phyloP scores from a whole-genome alignment of 129 eudicot genomes.

The Daucus carota region DH1_v3.0 NC_030381.2:52773501-52774000 shows the following conservation, averaged over 20 bases:
- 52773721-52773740: background rate
- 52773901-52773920: background rate
- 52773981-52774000: conserved; percentile 30
- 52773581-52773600: background rate
- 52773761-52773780: background rate
- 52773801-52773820: conserved; percentile 16
- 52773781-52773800: background rate
- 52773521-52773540: conserved; percentile 23
- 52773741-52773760: background rate
- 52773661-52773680: background rate
- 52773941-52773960: conserved; percentile 31
- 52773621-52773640: too few species aligned
- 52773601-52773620: background rate
- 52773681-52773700: background rate
- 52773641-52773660: background rate
- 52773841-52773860: background rate
- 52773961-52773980: conserved; percentile 29
- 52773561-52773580: background rate
- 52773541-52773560: background rate
- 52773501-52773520: conserved; percentile 21
- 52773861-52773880: background rate
- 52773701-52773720: background rate
- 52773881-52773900: background rate
- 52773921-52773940: conserved; percentile 19
- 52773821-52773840: conserved; percentile 13